Percentiles rank a stretch among this genome's conserved stretches.
Conservation (phyloP, 306 rosid species). For the Alnus glutinosa region DNA sequence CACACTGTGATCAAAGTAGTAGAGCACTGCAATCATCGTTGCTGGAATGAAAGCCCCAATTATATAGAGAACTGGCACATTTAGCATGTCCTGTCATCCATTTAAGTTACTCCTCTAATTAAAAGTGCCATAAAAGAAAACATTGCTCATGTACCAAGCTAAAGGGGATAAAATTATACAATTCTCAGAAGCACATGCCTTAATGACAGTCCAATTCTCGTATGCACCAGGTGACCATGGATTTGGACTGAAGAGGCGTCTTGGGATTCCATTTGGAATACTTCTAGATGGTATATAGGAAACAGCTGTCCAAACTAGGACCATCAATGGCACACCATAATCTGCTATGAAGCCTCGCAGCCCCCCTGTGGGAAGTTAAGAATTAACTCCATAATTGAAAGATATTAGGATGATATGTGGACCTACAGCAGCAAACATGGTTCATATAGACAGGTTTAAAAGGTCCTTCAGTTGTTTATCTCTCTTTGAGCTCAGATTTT, state of each 20-base stretch:
- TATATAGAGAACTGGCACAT: conserved; percentile 71
- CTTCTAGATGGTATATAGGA: conserved; percentile 66
- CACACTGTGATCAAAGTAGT: conserved; percentile 86
- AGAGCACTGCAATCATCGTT: conserved; percentile 81
- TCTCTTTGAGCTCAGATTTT: neutral
- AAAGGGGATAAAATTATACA: conserved; percentile 9
- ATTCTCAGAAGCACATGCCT: conserved; percentile 40
- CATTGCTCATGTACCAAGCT: neutral
- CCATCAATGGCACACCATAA: conserved; percentile 83
- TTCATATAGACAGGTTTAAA: neutral
- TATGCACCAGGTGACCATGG: conserved; percentile 83
- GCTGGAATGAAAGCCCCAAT: conserved; percentile 81
- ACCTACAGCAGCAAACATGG: neutral
- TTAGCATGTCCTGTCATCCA: conserved; percentile 66
- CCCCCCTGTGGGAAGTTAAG: conserved; percentile 46
- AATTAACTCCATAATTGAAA: conserved; percentile 11
- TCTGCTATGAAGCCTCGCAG: conserved; percentile 73
- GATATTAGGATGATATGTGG: neutral
- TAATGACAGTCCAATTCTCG: conserved; percentile 74
- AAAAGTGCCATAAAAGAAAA: neutral
- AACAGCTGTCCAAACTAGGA: conserved; percentile 66
- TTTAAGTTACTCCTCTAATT: neutral
- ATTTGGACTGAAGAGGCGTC: conserved; percentile 85
- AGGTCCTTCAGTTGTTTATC: neutral
- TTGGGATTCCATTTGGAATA: conserved; percentile 69